Conservation (phyloP, 306 rosid genomes). For the Lathyrus oleraceus region DNA sequence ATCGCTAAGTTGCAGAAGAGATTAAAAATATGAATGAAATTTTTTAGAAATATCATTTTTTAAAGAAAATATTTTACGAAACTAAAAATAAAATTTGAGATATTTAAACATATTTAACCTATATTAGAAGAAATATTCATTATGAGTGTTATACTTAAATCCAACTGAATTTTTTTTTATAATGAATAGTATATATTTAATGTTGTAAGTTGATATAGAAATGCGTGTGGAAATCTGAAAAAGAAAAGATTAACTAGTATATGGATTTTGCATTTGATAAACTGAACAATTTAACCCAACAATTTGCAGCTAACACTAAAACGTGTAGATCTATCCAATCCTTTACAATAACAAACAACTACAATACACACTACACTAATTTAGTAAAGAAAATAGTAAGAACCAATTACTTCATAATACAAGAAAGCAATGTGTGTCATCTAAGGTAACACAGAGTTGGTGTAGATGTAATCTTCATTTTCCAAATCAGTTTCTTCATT, state of each 20-base stretch:
- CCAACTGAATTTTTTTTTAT: no score
- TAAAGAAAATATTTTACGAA: no score
- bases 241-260: neutral
- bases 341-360: conserved; percentile 23
- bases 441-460: conserved; percentile 54
- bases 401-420: neutral
- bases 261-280: neutral
- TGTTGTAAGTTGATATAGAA: neutral
- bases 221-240: neutral
- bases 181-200: neutral
- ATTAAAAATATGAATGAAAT: no score
- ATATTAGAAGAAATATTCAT: no score
- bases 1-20: no score
- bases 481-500: conserved; percentile 47
- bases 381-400: neutral
- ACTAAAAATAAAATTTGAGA: no score
- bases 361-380: neutral
- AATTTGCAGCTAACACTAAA: conserved; percentile 4
- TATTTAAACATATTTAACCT: no score
- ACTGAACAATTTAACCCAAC: neutral
- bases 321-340: neutral
- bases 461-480: conserved; percentile 69
- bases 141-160: no score
- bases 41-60: no score
- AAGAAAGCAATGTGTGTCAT: conserved; percentile 13